Conservation (phyloP, 2,329 filamentous ascomycete genomes). For the Venturia nashicola region DNA sequence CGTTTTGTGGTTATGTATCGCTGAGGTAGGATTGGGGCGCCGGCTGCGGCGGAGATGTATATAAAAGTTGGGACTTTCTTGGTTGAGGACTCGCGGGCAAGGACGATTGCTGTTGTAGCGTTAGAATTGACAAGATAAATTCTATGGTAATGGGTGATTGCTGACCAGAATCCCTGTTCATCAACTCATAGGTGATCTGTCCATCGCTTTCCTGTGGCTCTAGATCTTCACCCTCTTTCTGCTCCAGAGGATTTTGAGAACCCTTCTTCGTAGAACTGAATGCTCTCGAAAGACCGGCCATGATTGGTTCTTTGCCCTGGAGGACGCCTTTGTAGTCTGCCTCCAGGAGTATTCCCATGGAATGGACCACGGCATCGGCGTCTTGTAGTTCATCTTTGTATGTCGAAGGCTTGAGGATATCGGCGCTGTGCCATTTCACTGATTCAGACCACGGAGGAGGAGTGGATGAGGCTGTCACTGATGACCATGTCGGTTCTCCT, state of each 20-base stretch:
- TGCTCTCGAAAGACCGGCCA: conserved; percentile 64
- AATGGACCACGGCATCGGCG: conserved; percentile 81
- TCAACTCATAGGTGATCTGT: conserved; percentile 87
- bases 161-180: conserved; percentile 73
- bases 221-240: conserved; percentile 42
- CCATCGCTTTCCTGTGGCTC: conserved; percentile 54
- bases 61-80: conserved; percentile 59
- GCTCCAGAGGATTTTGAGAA: conserved; percentile 58
- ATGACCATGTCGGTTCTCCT: conserved; percentile 75
- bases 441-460: conserved; percentile 70
- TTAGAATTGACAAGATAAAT: background rate
- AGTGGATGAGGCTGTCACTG: conserved; percentile 56
- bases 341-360: conserved; percentile 90
- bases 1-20: conserved; percentile 88
- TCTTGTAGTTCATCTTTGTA: conserved; percentile 66
- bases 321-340: conserved; percentile 95
- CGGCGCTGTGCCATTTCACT: conserved; percentile 78
- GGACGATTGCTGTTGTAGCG: conserved; percentile 52
- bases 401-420: conserved; percentile 70
- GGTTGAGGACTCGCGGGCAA: conserved; percentile 63
- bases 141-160: conserved; percentile 4
- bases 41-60: conserved; percentile 80
- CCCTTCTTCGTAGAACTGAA: conserved; percentile 55
- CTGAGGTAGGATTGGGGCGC: conserved; percentile 69
- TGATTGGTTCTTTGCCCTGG: conserved; percentile 69